A percentile compares a stretch with the other conserved stretches of the same genome.
Conservation (phyloP, 805 yeast genomes). For the Saturnispora diversa region DNA sequence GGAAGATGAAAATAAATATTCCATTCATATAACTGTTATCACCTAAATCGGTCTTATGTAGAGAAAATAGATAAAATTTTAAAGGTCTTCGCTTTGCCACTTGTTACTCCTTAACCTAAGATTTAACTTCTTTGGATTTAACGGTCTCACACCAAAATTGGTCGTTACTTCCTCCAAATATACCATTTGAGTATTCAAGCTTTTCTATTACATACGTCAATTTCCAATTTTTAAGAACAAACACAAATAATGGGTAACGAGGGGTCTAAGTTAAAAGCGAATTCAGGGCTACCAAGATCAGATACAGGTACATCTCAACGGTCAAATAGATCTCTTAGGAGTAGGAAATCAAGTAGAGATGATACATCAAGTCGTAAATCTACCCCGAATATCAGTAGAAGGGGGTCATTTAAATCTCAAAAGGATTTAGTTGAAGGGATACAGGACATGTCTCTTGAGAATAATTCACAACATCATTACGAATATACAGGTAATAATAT, state of each 20-base stretch:
- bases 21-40: no score
- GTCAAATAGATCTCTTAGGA: conserved; percentile 26
- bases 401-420: conserved; percentile 21
- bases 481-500: conserved; percentile 13
- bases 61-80: not conserved
- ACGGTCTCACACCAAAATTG: no score
- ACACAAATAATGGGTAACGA: conserved; percentile 28
- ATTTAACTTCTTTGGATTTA: not conserved
- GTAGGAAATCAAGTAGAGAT: conserved; percentile 22
- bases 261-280: conserved; percentile 26
- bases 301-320: conserved; percentile 27
- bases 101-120: not conserved
- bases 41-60: no score
- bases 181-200: no score
- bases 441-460: conserved; percentile 15
- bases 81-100: not conserved
- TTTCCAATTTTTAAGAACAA: not conserved
- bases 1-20: no score
- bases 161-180: no score
- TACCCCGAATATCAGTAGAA: conserved; percentile 23
- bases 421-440: conserved; percentile 18
- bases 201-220: no score
- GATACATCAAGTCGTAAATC: conserved; percentile 19
- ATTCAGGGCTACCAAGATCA: conserved; percentile 24
- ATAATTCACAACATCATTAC: conserved; percentile 20